phyloP scores from a whole-genome alignment of 1,284 basidiomycete species.

The Pisolithus thermaeus region DNA sequence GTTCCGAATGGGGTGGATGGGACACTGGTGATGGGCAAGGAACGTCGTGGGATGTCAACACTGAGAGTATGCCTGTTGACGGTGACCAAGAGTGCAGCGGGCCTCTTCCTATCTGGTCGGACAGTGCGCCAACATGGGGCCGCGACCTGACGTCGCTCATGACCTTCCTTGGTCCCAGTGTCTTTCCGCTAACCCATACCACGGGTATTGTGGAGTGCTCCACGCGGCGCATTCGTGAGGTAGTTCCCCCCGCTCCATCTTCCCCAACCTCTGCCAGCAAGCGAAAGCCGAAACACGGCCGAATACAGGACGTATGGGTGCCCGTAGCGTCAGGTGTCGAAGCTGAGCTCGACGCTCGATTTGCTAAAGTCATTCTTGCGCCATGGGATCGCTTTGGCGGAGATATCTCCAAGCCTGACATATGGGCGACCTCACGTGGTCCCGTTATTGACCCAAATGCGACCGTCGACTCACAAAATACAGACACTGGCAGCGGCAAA shows the following conservation, averaged over 20 bases:
- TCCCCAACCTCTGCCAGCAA: neutral
- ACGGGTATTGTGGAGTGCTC: constrained; percentile 47
- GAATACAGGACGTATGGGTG: constrained; percentile 10
- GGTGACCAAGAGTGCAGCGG: neutral
- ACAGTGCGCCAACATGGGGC: constrained; percentile 21
- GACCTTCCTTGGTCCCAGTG: constrained; percentile 38
- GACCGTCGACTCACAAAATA: neutral
- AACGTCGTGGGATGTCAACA: constrained; percentile 5
- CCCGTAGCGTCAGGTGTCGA: constrained; percentile 41
- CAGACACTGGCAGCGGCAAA: neutral
- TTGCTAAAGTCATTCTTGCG: constrained; percentile 45
- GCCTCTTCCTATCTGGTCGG: constrained; percentile 10
- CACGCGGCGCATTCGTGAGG: constrained; percentile 36
- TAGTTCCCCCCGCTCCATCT: constrained; percentile 24
- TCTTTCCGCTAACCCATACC: constrained; percentile 44
- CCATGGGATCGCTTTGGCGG: constrained; percentile 48
- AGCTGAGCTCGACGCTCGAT: constrained; percentile 39
- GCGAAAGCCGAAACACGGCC: neutral
- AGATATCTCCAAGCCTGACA: constrained; percentile 32
- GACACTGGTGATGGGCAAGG: constrained; percentile 4
- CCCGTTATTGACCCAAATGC: constrained; percentile 27
- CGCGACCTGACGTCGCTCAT: constrained; percentile 27
- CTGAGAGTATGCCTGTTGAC: constrained; percentile 9
- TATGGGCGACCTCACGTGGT: constrained; percentile 42
- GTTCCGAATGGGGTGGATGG: constrained; percentile 12